phyloP scores from a whole-genome alignment of 805 yeast species.

The Ogataea degrootiae region DNA sequence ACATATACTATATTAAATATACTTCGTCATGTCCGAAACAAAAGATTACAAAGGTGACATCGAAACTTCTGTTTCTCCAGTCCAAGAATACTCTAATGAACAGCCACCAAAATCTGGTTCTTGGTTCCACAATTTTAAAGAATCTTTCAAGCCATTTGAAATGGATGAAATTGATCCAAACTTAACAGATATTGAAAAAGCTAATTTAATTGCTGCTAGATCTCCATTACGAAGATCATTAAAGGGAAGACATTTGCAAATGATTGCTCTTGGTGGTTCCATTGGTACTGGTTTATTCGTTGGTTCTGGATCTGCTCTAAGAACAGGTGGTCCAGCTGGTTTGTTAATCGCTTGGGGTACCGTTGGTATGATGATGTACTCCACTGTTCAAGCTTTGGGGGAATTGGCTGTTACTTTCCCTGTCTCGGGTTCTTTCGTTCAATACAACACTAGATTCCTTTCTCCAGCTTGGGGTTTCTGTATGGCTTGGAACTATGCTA shows the following conservation, averaged over 20 bases:
- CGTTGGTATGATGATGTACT: conserved; percentile 56
- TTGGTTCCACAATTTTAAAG: conserved; percentile 22
- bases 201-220: conserved; percentile 42
- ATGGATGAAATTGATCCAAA: conserved; percentile 39
- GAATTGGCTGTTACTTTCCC: conserved; percentile 62
- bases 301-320: conserved; percentile 60
- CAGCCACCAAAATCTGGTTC: conserved; percentile 4
- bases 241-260: conserved; percentile 63
- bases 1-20: not conserved
- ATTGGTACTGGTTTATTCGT: conserved; percentile 83
- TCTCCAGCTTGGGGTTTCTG: conserved; percentile 60
- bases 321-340: conserved; percentile 72
- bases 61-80: conserved; percentile 23
- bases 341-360: conserved; percentile 56
- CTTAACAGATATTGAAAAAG: conserved; percentile 40
- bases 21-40: not conserved
- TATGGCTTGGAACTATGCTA: conserved; percentile 54
- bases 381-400: conserved; percentile 61
- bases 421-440: conserved; percentile 58
- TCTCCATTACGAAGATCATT: conserved; percentile 48
- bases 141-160: conserved; percentile 28
- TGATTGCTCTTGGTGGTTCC: conserved; percentile 82
- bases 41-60: conserved; percentile 19
- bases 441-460: conserved; percentile 54
- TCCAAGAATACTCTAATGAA: conserved; percentile 9